Percentiles rank a stretch among this genome's conserved stretches.
Evolutionary conservation across 495 filamentous ascomycete genomes (phyloP).

Genomic region (Neurospora terricola): DNA sequence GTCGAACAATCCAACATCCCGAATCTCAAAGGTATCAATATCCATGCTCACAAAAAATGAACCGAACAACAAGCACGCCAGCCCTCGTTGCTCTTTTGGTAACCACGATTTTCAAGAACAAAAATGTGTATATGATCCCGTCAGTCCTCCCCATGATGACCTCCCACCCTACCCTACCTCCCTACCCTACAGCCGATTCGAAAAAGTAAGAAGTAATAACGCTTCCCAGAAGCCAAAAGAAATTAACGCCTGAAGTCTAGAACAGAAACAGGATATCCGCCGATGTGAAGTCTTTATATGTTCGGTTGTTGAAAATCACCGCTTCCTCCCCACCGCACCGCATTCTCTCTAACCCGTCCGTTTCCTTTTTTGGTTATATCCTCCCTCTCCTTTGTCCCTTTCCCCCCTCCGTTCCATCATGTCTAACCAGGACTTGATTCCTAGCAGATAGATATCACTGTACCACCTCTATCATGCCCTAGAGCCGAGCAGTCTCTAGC

Average conservation of each 20-base stretch:
- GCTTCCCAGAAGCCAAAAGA: not conserved
- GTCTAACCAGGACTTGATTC: too few relatives aligned
- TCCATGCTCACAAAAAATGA: not conserved
- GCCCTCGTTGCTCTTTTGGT: not conserved
- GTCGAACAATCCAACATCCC: not conserved
- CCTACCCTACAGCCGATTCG: not conserved
- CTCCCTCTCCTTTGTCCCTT: not conserved
- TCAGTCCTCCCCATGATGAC: not conserved
- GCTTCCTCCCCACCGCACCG: not conserved
- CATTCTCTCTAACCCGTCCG: not conserved
- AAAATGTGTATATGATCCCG: not conserved
- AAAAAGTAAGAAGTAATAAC: not conserved
- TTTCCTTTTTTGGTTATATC: not conserved
- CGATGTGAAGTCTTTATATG: not conserved
- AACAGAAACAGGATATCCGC: not conserved
- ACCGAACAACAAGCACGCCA: not conserved
- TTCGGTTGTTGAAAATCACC: not conserved
- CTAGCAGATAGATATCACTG: too few relatives aligned
- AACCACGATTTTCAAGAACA: not conserved
- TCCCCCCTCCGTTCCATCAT: too few relatives aligned
- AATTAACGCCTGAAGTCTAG: not conserved
- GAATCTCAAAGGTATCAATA: not conserved
- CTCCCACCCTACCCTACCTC: not conserved
- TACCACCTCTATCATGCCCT: not conserved
- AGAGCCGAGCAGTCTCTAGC: not conserved